Evolutionary conservation across 2,329 filamentous ascomycete species (phyloP).

Genomic region (Claviceps africana): DNA sequence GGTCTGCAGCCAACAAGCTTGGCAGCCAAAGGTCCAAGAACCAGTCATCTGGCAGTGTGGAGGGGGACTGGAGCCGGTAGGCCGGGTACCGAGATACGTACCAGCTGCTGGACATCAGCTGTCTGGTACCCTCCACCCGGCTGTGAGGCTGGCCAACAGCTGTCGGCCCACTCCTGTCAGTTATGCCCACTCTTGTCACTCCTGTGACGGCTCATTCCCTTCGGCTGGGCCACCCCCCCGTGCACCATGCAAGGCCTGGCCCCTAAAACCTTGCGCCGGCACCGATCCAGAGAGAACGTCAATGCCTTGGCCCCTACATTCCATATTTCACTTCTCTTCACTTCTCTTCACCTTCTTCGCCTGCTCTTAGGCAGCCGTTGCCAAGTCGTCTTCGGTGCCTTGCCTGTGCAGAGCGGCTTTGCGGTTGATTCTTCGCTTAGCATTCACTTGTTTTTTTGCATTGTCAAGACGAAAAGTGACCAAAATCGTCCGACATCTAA

Average conservation of each 20-base stretch:
- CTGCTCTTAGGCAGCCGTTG: neutral
- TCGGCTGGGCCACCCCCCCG: constrained; percentile 1
- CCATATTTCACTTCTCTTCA: constrained; percentile 1
- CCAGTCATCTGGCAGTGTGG: neutral
- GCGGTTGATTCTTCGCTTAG: neutral
- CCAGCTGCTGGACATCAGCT: too few species aligned
- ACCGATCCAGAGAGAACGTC: constrained; percentile 3
- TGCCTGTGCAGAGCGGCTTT: neutral
- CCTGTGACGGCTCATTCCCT: constrained; percentile 2
- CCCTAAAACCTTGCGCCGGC: constrained; percentile 4
- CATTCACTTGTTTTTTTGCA: neutral
- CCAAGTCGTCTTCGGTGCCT: neutral
- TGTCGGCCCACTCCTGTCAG: neutral
- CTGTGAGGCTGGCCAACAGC: neutral
- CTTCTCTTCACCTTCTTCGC: neutral
- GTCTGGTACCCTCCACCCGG: neutral
- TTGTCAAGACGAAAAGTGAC: neutral
- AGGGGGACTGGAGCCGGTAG: neutral
- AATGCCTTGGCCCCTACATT: constrained; percentile 2
- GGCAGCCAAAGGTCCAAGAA: neutral
- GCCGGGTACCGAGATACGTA: constrained; percentile 4
- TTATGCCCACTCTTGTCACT: neutral
- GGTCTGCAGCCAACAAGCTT: neutral
- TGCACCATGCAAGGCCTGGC: constrained; percentile 4
- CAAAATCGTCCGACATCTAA: neutral